Base-by-base conservation (phyloP, 805 yeast genomes). In the Cyberlindnera veronae region DNA sequence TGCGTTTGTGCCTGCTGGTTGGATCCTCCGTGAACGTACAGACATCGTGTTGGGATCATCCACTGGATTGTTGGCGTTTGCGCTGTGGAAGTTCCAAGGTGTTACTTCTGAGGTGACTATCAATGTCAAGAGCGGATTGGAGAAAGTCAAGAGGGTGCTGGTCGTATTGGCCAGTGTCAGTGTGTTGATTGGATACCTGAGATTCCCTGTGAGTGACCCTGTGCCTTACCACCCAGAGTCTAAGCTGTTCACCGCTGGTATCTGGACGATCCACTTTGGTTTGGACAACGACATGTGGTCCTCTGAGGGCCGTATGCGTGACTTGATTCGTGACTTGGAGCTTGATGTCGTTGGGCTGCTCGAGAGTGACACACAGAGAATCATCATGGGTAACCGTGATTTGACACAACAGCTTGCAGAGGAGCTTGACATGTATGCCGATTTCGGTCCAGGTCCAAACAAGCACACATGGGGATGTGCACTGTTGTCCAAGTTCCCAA, bases 381-480 rank as follows among this genome's bases (percentile, higher is more conserved):
- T 89, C 44, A 84, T 90, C 39, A 93, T 93, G 76, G 99, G 99
- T 37, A 88, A 90, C 67, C 76, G 99, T 56, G 99, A 93, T 58
- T 70, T 91, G 55, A 89, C 97, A 0, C 96, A 87, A 66, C 78
- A 81, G 49, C 66, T 93, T 39, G 96, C 96, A 1, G 95, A 89
- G 62, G 95, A 91, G 52, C 71, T 93, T 51, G 91, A 87, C 30
- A 88, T 88, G 91, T 93, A 93, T 59, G 90, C 82, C 17, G 99
- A 93, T 62, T 93, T 80, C 59, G 99, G 99, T 7, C 99, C 99
- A 7, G 96, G 97, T 12, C 97, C 98, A 39, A 87, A 89, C 61
- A 84, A 90, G 62, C 98, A 93, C 66, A 93, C 99, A 0, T 93
- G 99, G 99, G 99, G 99, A 30, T 84, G 90, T 36, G 93, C 93